A percentile compares a stretch with the other conserved stretches of the same genome.
Conservation (phyloP, 2,329 filamentous ascomycete genomes). For the Diaporthe humulicola region DNA sequence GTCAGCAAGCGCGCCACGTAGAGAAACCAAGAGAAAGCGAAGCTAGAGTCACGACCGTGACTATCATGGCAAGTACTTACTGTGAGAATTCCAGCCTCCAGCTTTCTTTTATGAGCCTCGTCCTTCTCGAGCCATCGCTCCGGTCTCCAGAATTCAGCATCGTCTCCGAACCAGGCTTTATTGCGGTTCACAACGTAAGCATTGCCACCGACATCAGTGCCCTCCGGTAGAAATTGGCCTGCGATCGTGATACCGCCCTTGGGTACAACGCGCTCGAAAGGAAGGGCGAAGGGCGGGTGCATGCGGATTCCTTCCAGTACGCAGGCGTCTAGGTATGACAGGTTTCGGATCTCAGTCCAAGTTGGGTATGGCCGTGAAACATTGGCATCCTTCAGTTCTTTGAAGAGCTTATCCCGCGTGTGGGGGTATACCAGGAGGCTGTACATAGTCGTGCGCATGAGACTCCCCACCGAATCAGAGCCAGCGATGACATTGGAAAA, state of each 20-base stretch:
- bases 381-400: slow-evolving; percentile 47
- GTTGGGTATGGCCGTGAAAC: slow-evolving; percentile 46
- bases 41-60: too few species aligned
- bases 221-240: slow-evolving; percentile 42
- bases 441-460: slow-evolving; percentile 47
- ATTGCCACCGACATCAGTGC: slow-evolving; percentile 45
- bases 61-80: slow-evolving; percentile 33
- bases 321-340: slow-evolving; percentile 48
- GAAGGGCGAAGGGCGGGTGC: slow-evolving; percentile 46
- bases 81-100: slow-evolving; percentile 42
- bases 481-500: slow-evolving; percentile 48
- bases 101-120: slow-evolving; percentile 38
- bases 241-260: slow-evolving; percentile 42
- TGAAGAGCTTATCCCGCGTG: slow-evolving; percentile 43
- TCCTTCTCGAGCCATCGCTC: slow-evolving; percentile 43
- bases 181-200: slow-evolving; percentile 46
- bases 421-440: slow-evolving; percentile 46
- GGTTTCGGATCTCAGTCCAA: slow-evolving; percentile 45
- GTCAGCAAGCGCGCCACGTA: slow-evolving; percentile 7
- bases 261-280: slow-evolving; percentile 47
- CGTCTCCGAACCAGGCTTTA: slow-evolving; percentile 41
- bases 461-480: slow-evolving; percentile 47
- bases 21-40: not conserved
- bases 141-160: slow-evolving; percentile 44
- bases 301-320: slow-evolving; percentile 47